Evolutionary conservation across 495 filamentous ascomycete genomes (phyloP).

Genomic region (Hypoxylon trugodes): DNA sequence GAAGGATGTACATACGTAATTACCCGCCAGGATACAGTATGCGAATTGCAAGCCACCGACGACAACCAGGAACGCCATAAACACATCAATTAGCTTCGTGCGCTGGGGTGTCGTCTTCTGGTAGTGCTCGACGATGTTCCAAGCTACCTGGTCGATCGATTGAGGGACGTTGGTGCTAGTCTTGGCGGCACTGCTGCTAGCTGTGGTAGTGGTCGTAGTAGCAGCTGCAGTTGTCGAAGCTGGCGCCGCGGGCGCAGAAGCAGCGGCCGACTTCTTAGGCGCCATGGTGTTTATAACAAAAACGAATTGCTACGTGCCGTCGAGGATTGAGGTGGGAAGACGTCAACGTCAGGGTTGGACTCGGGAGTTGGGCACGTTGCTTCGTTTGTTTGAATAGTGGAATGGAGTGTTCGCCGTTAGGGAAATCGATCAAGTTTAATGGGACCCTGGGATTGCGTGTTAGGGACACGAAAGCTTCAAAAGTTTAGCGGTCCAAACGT

Average conservation of each 20-base stretch:
- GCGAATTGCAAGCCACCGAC: constrained; percentile 90
- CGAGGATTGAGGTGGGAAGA: background rate
- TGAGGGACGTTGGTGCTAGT: constrained; percentile 23
- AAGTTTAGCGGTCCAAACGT: constrained; percentile 7
- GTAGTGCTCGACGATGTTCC: constrained; percentile 79
- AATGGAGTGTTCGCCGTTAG: no score
- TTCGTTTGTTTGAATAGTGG: no score
- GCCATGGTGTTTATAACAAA: constrained; percentile 30
- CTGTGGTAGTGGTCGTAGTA: constrained; percentile 3
- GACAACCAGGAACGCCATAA: constrained; percentile 88
- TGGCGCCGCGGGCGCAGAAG: constrained; percentile 11
- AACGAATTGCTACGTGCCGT: background rate
- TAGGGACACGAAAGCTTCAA: constrained; percentile 50
- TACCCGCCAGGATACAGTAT: constrained; percentile 91
- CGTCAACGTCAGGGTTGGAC: no score
- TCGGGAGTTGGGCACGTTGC: constrained; percentile 10
- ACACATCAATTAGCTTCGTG: constrained; percentile 89
- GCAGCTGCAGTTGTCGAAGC: constrained; percentile 3
- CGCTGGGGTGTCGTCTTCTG: constrained; percentile 81
- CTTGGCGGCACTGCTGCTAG: constrained; percentile 24
- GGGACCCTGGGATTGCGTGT: constrained; percentile 33
- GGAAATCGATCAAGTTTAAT: constrained; percentile 13
- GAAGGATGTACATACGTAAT: constrained; percentile 75
- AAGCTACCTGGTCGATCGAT: constrained; percentile 53
- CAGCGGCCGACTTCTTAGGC: constrained; percentile 39